Evolutionary conservation across 2,329 filamentous ascomycete genomes (phyloP), one percentile per base, ranked within the genome.

Genomic region (Dryadomyces quercivorus): DNA sequence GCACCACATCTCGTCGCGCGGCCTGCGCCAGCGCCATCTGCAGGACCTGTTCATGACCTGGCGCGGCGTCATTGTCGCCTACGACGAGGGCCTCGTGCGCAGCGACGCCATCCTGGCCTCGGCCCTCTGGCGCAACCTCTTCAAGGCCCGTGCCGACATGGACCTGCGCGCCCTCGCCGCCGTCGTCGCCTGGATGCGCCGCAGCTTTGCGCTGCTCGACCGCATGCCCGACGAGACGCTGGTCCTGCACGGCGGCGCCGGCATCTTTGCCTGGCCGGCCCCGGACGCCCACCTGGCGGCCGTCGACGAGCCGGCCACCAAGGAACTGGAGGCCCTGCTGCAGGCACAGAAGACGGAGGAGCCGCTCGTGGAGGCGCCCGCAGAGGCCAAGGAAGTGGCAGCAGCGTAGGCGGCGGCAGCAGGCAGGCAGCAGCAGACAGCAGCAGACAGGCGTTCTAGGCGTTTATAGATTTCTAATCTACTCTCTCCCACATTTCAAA

Each of bases 31-130:
- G 67, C 76, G 76, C 59, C 84, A 84, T 68, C 76, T 86, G 53
- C 95, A 96, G 69, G 92, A 97, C 68, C 77, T 96, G 56, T 97
- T 93, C 63, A 76, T 90, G 57, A 90, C 95, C 70, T 98, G 92
- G 88, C 84, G 93, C 55, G 93, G 91, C 34, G 74, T 91, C 54
- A 75, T 95, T 21, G 77, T 90, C 8, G 88, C 89, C 1, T 93
- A 91, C 66, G 88, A 94, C 66, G 88, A 93, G 72, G 88, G 86
- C 0, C 66, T 94, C 47, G 75, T 83, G 60, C 84, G 83, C 67
- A 85, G 86, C 10, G 88, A 94, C 66, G 84, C 86, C 15, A 80
- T 88, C 55, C 75, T 93, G 15, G 88, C 85, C 3, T 77, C 86
- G 45, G 93, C 93, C 9, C 75, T 98, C 50, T 98, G 93, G 93